Evolutionary conservation across 768 basidiomycete species (phyloP).

Genomic region (Pleurotus pulmonarius): DNA sequence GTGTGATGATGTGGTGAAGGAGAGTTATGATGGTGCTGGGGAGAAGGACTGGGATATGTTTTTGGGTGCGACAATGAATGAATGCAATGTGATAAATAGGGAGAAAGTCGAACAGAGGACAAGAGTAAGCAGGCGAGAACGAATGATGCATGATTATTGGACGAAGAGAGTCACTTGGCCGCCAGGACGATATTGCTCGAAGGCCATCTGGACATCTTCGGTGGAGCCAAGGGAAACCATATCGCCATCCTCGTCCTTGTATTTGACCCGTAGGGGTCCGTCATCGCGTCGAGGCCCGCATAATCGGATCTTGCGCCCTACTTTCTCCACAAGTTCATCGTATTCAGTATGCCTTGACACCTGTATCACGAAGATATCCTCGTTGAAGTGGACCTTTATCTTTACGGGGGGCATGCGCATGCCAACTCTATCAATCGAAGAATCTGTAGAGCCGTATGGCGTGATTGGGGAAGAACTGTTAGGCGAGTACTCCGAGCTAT

Average conservation of each 20-base stretch:
- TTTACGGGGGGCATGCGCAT: conserved; percentile 66
- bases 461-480: conserved; percentile 86
- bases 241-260: conserved; percentile 91
- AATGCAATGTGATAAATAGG: conserved; percentile 6
- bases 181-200: conserved; percentile 78
- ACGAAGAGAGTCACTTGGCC: conserved; percentile 81
- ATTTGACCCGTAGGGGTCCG: conserved; percentile 81
- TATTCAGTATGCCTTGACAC: conserved; percentile 79
- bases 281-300: conserved; percentile 82
- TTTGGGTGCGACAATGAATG: conserved; percentile 4
- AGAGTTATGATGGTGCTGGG: conserved; percentile 1
- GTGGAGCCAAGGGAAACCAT: conserved; percentile 84
- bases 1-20: not conserved
- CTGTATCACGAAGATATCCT: conserved; percentile 94
- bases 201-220: conserved; percentile 93
- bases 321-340: conserved; percentile 81
- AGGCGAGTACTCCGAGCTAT: conserved; percentile 81
- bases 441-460: conserved; percentile 87
- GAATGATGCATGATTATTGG: conserved; percentile 39
- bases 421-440: conserved; percentile 59
- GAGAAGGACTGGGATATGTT: conserved; percentile 3
- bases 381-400: conserved; percentile 92
- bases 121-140: conserved; percentile 4
- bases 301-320: conserved; percentile 88
- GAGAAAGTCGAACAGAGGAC: conserved; percentile 8